These are phyloP conservation scores for Saccharum officinarum DNA, from an alignment of 176 grass and related monocot species.

Conservation along the genomic window DNA sequence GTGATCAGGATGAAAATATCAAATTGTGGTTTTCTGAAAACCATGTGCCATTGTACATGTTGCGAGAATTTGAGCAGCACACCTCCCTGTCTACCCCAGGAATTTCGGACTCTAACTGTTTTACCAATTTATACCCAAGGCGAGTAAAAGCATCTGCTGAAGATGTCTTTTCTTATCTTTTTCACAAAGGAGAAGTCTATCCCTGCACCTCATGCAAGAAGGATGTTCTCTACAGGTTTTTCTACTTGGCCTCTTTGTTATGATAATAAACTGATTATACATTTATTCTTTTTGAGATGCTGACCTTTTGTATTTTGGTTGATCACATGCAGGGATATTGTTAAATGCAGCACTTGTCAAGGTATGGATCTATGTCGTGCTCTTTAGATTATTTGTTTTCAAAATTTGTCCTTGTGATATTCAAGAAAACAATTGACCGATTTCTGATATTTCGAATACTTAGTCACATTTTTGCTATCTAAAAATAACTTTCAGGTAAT, in stretches of 20 bases:
- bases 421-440: neutral
- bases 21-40: conserved; percentile 93
- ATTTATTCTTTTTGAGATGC: conserved; percentile 24
- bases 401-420: neutral
- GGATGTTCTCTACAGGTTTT: conserved; percentile 77
- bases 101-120: conserved; percentile 29
- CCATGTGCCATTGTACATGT: conserved; percentile 83
- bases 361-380: conserved; percentile 50
- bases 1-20: conserved; percentile 50
- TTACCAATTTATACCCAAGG: conserved; percentile 47
- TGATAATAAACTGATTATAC: conserved; percentile 15
- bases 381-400: conserved; percentile 10
- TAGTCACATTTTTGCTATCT: conserved; percentile 38
- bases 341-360: conserved; percentile 84
- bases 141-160: conserved; percentile 36
- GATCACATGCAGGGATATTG: conserved; percentile 60
- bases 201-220: conserved; percentile 84
- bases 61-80: conserved; percentile 81
- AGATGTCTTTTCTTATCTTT: conserved; percentile 84
- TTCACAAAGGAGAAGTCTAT: conserved; percentile 63
- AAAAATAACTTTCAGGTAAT: conserved; percentile 61
- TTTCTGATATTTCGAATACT: conserved; percentile 24
- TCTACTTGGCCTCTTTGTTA: conserved; percentile 26
- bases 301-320: conserved; percentile 44
- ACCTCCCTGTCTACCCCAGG: conserved; percentile 37